These are phyloP conservation scores for Aspergillus saccharolyticus DNA, from an alignment of 495 filamentous ascomycete species.

Conservation along the genomic window DNA sequence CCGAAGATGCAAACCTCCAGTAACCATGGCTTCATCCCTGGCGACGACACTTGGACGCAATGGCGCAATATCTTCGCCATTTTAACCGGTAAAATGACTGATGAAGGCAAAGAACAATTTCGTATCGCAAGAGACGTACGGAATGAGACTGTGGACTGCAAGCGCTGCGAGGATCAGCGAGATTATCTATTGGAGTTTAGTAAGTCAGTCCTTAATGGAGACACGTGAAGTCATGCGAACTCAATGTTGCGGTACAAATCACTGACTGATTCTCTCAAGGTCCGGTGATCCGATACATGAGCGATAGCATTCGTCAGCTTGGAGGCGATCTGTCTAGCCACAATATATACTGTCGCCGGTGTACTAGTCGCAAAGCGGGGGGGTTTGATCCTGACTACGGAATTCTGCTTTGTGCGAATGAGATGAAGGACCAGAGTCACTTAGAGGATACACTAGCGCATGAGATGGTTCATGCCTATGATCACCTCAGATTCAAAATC, in stretches of 20 bases:
- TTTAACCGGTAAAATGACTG: slow-evolving; percentile 63
- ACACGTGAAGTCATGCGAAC: not conserved
- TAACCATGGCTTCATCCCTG: slow-evolving; percentile 31
- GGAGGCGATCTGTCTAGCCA: slow-evolving; percentile 64
- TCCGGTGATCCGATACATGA: slow-evolving; percentile 79
- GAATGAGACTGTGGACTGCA: slow-evolving; percentile 67
- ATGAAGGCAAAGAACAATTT: slow-evolving; percentile 64
- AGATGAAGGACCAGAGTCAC: slow-evolving; percentile 65
- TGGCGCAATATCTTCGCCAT: slow-evolving; percentile 79
- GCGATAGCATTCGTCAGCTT: slow-evolving; percentile 68
- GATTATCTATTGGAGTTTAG: slow-evolving; percentile 77
- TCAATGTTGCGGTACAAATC: not conserved
- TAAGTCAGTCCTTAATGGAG: slow-evolving; percentile 22
- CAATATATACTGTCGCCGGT: slow-evolving; percentile 80
- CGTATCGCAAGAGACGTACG: slow-evolving; percentile 60
- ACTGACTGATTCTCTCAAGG: slow-evolving; percentile 31
- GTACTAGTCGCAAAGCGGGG: slow-evolving; percentile 60
- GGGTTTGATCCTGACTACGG: slow-evolving; percentile 82
- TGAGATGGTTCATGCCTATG: slow-evolving; percentile 97
- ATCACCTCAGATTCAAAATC: slow-evolving; percentile 85
- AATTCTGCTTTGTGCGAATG: slow-evolving; percentile 86
- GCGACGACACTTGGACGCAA: slow-evolving; percentile 61
- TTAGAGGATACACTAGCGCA: slow-evolving; percentile 93
- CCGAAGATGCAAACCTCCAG: slow-evolving; percentile 13
- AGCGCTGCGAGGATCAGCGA: slow-evolving; percentile 68